phyloP scores from a whole-genome alignment of 2,329 filamentous ascomycete genomes.

The Colletotrichum filicis region DNA sequence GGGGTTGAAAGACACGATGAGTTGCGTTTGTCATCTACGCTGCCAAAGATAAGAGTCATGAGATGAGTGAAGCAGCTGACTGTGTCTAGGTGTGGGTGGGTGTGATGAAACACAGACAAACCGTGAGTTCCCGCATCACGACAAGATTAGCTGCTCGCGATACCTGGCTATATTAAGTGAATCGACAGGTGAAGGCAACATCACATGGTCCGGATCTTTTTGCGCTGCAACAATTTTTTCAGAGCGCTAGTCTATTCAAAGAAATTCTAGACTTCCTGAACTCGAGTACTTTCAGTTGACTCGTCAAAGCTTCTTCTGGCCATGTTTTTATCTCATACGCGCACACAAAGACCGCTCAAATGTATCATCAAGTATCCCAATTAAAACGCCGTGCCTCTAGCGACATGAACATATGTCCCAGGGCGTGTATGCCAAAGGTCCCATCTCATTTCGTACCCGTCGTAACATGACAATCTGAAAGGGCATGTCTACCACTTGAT shows the following conservation, averaged over 20 bases:
- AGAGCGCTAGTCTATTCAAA: conserved; percentile 3
- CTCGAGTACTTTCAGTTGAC: background rate
- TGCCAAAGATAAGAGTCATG: too few species aligned
- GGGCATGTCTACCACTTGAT: conserved; percentile 49
- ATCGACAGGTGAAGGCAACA: background rate
- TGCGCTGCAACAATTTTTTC: background rate
- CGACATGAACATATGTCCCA: background rate
- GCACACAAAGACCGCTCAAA: conserved; percentile 13
- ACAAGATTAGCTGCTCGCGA: too few species aligned
- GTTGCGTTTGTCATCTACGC: too few species aligned
- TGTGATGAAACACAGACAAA: too few species aligned
- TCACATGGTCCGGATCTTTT: too few species aligned
- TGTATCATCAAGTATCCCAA: conserved; percentile 16
- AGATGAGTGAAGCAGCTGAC: too few species aligned
- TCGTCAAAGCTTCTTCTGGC: conserved; percentile 5
- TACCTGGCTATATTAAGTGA: background rate
- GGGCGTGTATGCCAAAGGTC: conserved; percentile 8
- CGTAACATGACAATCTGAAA: conserved; percentile 16
- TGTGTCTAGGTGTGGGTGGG: too few species aligned
- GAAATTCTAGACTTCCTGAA: background rate
- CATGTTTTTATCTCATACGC: conserved; percentile 1
- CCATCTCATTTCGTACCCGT: conserved; percentile 22
- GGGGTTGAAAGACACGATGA: too few species aligned
- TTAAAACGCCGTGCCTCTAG: conserved; percentile 24
- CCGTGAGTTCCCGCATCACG: too few species aligned